A percentile compares a stretch with the other conserved stretches of the same genome.
Evolutionary conservation across 345 rosid genomes (phyloP).

Genomic region (Murraya paniculata): DNA sequence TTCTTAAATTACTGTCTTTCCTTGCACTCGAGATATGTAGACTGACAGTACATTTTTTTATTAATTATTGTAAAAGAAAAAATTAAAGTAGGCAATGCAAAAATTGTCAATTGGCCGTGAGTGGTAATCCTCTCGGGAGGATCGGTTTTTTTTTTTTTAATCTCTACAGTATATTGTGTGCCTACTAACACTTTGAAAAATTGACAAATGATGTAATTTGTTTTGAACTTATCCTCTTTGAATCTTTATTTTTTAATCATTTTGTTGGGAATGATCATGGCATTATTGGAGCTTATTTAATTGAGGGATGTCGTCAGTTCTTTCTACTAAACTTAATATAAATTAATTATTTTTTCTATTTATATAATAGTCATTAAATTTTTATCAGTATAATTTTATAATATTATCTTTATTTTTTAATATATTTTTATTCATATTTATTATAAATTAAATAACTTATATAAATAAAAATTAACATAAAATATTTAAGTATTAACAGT

Average conservation of each 20-base stretch:
- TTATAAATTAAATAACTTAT: no score
- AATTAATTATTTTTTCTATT: no score
- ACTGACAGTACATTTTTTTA: not conserved
- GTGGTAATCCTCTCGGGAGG: not conserved
- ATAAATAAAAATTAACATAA: no score
- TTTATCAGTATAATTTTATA: no score
- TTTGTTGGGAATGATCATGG: not conserved
- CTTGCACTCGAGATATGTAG: not conserved
- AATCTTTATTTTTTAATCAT: not conserved
- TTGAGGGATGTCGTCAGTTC: not conserved
- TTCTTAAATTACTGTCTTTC: not conserved
- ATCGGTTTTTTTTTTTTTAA: not conserved
- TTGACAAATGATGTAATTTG: not conserved
- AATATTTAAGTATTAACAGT: no score
- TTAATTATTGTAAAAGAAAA: not conserved
- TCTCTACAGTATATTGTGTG: no score
- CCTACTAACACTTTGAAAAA: not conserved
- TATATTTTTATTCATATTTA: not conserved
- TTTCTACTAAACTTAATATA: no score
- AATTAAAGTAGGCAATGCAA: no score
- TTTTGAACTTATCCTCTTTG: slow-evolving; percentile 1
- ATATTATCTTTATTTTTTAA: no score
- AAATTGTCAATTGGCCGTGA: no score
- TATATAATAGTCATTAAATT: no score
- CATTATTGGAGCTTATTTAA: slow-evolving; percentile 10